Evolutionary conservation across 2,329 filamentous ascomycete species (phyloP).

Genomic region (Penicillium rolfsii): DNA sequence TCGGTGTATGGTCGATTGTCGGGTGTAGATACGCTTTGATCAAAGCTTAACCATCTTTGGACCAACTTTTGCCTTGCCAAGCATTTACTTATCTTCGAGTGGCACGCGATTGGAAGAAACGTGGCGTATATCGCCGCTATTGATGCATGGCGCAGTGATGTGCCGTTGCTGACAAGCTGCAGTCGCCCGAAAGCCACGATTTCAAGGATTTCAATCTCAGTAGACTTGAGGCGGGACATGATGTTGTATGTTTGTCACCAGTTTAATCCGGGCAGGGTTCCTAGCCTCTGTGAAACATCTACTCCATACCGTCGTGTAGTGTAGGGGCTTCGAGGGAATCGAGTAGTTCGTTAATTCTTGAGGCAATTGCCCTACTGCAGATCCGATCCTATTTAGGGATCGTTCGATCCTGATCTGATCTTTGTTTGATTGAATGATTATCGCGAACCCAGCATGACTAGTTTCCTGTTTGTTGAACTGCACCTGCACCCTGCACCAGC

Average conservation of each 20-base stretch:
- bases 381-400: neutral
- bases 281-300: neutral
- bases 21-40: conserved; percentile 2
- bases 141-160: neutral
- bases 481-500: conserved; percentile 1
- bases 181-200: neutral
- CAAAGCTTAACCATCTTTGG: conserved; percentile 1
- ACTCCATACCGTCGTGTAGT: too few relatives aligned
- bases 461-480: neutral
- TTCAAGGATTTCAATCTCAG: neutral
- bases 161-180: neutral
- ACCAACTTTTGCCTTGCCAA: neutral
- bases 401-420: neutral
- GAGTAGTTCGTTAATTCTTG: neutral
- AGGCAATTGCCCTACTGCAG: neutral
- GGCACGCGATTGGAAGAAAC: neutral
- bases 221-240: neutral
- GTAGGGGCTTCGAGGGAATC: neutral
- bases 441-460: neutral
- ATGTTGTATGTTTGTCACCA: neutral
- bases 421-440: neutral
- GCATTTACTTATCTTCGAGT: conserved; percentile 1
- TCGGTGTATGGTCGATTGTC: neutral
- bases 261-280: neutral
- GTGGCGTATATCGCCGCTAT: conserved; percentile 1